Conservation (phyloP, 805 yeast species). For the Barnettozyma siamensis region DNA sequence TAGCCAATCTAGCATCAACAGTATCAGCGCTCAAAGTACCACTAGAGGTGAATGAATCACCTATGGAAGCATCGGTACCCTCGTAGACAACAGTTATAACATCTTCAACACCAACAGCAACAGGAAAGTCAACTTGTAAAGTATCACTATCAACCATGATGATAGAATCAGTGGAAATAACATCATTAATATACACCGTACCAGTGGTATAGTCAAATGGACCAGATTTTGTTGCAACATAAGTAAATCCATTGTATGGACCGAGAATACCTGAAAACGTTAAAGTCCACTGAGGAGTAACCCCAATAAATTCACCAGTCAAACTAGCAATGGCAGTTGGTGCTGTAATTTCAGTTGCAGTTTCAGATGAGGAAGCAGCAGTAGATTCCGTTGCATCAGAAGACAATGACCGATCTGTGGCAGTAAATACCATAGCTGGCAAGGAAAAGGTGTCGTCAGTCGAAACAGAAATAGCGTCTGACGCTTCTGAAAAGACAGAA, state of each 20-base stretch:
- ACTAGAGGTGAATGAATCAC: not conserved
- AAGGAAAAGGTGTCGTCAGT: too few species aligned
- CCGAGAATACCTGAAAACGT: slow-evolving; percentile 1
- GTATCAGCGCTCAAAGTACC: not conserved
- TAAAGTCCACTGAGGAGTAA: slow-evolving; percentile 3
- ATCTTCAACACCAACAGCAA: slow-evolving; percentile 13
- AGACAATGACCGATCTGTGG: not conserved
- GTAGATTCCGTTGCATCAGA: not conserved
- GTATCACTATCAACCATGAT: not conserved
- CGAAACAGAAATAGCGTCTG: not conserved
- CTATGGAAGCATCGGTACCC: not conserved
- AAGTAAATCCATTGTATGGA: slow-evolving; percentile 2
- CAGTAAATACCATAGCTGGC: not conserved
- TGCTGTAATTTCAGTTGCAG: not conserved
- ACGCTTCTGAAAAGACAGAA: not conserved
- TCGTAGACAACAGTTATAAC: slow-evolving; percentile 2
- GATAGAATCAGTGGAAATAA: not conserved
- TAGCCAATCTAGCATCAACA: not conserved
- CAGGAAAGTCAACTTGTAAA: not conserved
- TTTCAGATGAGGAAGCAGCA: not conserved
- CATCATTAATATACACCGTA: slow-evolving; percentile 10
- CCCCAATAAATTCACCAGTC: slow-evolving; percentile 1
- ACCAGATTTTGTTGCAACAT: not conserved
- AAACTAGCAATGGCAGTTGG: not conserved
- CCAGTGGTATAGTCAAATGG: not conserved